Evolutionary conservation across 148 eudicot species (phyloP).

Genomic region (Oxyria digyna): DNA sequence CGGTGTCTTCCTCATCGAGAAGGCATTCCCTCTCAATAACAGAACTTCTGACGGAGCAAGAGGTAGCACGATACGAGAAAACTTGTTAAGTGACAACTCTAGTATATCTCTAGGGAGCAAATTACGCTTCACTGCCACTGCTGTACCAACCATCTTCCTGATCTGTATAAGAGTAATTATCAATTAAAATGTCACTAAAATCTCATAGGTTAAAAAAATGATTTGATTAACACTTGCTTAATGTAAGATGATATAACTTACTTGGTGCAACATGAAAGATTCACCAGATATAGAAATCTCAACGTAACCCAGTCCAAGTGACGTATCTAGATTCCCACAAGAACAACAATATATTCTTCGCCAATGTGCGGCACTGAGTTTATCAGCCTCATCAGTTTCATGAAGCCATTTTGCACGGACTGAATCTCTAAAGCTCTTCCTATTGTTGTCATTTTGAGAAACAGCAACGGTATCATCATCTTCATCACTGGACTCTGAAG

Average conservation of each 20-base stretch:
- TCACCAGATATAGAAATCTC: slow-evolving; percentile 86
- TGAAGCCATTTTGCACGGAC: slow-evolving; percentile 72
- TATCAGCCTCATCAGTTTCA: slow-evolving; percentile 63
- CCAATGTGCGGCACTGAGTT: slow-evolving; percentile 71
- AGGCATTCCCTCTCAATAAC: slow-evolving; percentile 65
- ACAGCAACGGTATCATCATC: slow-evolving; percentile 5
- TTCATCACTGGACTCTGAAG: slow-evolving; percentile 16
- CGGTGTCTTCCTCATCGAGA: slow-evolving; percentile 43
- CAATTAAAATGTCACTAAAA: no score
- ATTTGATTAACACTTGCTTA: not conserved
- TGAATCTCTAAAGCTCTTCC: slow-evolving; percentile 12
- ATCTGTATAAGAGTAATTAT: slow-evolving; percentile 34
- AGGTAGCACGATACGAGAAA: slow-evolving; percentile 65
- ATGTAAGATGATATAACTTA: slow-evolving; percentile 20
- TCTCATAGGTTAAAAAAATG: not conserved
- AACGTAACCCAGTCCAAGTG: slow-evolving; percentile 39
- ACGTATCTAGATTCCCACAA: slow-evolving; percentile 60
- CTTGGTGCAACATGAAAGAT: slow-evolving; percentile 98
- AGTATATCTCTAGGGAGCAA: slow-evolving; percentile 69
- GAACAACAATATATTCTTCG: slow-evolving; percentile 71
- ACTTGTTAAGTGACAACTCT: slow-evolving; percentile 62
- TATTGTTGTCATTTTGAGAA: slow-evolving; percentile 17
- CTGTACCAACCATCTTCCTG: slow-evolving; percentile 96
- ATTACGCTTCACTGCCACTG: slow-evolving; percentile 76
- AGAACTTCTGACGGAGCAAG: slow-evolving; percentile 89